Percentiles rank a stretch among this genome's conserved stretches.
Conservation (phyloP, 306 rosid species). For the Castanea crenata region DNA sequence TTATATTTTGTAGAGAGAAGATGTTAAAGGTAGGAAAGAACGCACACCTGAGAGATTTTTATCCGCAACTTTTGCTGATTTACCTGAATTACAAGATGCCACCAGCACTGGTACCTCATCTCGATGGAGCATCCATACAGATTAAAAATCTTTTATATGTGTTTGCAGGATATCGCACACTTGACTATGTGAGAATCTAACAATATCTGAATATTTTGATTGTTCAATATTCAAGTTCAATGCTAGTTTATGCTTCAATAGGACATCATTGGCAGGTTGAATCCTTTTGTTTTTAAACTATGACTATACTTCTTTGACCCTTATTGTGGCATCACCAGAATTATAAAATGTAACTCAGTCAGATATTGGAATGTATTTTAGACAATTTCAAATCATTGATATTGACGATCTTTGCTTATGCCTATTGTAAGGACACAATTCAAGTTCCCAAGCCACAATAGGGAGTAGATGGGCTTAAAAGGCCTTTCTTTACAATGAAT, state of each 20-base stretch:
- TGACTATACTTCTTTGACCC: not conserved
- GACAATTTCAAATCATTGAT: not conserved
- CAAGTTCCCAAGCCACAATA: too few species aligned
- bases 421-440: too few species aligned
- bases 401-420: constrained; percentile 1
- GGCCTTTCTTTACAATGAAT: too few species aligned
- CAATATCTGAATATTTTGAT: not conserved
- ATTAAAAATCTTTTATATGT: constrained; percentile 61
- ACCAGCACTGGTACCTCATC: constrained; percentile 76
- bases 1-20: constrained; percentile 29
- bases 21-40: constrained; percentile 7
- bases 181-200: constrained; percentile 56
- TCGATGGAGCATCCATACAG: constrained; percentile 79
- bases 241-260: not conserved
- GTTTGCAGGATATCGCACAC: constrained; percentile 67
- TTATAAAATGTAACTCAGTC: not conserved
- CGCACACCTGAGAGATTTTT: constrained; percentile 32
- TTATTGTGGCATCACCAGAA: not conserved
- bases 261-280: not conserved
- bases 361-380: not conserved
- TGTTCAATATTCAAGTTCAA: not conserved
- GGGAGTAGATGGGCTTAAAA: too few species aligned
- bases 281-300: not conserved
- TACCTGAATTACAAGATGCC: constrained; percentile 62
- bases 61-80: constrained; percentile 67